These are phyloP conservation scores for Nigrospora oryzae DNA, from an alignment of 2,329 filamentous ascomycete genomes.

Conservation along the genomic window DNA sequence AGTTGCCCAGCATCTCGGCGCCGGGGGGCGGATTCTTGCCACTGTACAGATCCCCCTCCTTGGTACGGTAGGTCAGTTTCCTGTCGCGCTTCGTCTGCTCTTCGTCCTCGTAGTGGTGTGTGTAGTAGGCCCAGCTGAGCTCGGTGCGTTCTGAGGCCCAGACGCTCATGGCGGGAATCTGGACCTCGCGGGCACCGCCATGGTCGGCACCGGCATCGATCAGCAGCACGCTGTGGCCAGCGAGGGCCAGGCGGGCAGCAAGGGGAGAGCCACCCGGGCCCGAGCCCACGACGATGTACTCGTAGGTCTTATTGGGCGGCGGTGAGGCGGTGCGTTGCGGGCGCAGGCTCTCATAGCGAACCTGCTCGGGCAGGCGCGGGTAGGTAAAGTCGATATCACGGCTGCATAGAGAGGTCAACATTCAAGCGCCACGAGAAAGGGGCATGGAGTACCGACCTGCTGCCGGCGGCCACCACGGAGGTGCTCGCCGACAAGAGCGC, in stretches of 20 bases:
- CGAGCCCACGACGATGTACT: constrained; percentile 38
- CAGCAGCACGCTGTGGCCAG: constrained; percentile 42
- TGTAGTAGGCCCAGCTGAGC: constrained; percentile 22
- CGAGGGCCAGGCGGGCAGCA: constrained; percentile 40
- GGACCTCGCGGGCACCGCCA: constrained; percentile 27
- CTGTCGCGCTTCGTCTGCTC: constrained; percentile 28
- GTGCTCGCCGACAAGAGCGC: too few relatives aligned
- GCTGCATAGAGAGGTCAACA: too few relatives aligned
- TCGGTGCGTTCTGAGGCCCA: constrained; percentile 34
- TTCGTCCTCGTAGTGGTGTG: constrained; percentile 4
- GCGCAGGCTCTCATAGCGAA: neutral
- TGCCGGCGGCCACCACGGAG: too few relatives aligned
- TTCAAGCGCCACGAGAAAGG: too few relatives aligned
- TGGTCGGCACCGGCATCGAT: constrained; percentile 49
- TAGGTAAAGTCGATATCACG: neutral
- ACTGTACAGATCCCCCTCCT: constrained; percentile 9
- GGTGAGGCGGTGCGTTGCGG: neutral
- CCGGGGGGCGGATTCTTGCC: constrained; percentile 9
- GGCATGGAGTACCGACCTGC: too few relatives aligned
- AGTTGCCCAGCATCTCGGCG: constrained; percentile 10
- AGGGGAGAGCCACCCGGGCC: constrained; percentile 43
- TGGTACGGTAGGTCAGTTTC: constrained; percentile 35
- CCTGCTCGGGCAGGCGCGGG: neutral
- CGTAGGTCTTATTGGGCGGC: constrained; percentile 20
- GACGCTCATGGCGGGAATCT: constrained; percentile 37